Percentiles rank a stretch among this genome's conserved stretches.
phyloP scores from a whole-genome alignment of 495 filamentous ascomycete genomes.

The Neurospora discreta region DNA sequence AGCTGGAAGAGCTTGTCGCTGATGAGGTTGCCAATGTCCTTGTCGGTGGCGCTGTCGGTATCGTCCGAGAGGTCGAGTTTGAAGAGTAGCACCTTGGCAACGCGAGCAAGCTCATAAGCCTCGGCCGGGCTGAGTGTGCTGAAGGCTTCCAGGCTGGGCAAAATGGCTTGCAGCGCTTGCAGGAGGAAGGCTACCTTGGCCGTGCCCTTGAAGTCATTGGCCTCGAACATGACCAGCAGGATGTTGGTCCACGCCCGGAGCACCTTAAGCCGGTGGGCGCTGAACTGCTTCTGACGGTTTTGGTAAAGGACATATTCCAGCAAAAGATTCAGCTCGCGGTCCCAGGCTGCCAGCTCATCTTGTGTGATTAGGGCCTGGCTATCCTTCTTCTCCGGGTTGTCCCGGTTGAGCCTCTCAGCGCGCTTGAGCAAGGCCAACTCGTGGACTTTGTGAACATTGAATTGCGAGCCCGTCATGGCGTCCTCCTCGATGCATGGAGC shows the following conservation, averaged over 20 bases:
- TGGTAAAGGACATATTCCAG: constrained; percentile 46
- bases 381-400: constrained; percentile 13
- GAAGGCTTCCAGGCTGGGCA: constrained; percentile 71
- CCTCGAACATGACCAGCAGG: constrained; percentile 63
- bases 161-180: constrained; percentile 70
- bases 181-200: constrained; percentile 64
- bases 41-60: constrained; percentile 28
- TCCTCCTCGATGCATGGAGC: constrained; percentile 44
- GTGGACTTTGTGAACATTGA: constrained; percentile 50
- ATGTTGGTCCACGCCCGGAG: constrained; percentile 75
- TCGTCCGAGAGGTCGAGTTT: constrained; percentile 49
- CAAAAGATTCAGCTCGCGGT: constrained; percentile 45
- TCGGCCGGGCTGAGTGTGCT: constrained; percentile 51
- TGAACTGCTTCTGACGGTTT: constrained; percentile 54
- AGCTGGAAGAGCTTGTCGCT: constrained; percentile 85
- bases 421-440: constrained; percentile 50
- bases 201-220: constrained; percentile 58
- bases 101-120: constrained; percentile 60
- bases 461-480: constrained; percentile 36
- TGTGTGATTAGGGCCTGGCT: constrained; percentile 39
- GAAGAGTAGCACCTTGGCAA: constrained; percentile 66
- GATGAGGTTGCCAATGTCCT: constrained; percentile 52
- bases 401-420: constrained; percentile 28
- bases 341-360: constrained; percentile 44
- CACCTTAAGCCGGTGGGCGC: constrained; percentile 47